phyloP scores from a whole-genome alignment of 148 eudicot species.

The Mesembryanthemum crystallinum region DNA sequence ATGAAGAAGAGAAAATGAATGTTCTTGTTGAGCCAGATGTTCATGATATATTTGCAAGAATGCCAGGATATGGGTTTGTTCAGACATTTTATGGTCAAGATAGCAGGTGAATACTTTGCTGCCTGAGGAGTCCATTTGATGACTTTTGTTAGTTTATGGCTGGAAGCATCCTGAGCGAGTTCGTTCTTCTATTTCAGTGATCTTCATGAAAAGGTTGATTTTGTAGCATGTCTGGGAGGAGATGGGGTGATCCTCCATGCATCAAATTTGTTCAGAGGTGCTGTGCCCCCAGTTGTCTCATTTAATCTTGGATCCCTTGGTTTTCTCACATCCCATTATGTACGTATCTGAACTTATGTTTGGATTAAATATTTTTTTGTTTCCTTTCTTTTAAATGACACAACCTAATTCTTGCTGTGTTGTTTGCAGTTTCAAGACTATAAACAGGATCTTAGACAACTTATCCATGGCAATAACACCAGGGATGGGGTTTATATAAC shows the following conservation, averaged over 20 bases:
- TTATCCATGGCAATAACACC: conserved; percentile 90
- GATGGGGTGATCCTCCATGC: conserved; percentile 98
- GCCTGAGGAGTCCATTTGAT: conserved; percentile 4
- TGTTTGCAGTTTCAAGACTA: conserved; percentile 77
- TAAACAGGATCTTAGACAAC: conserved; percentile 68
- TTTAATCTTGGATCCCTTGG: conserved; percentile 99
- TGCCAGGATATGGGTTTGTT: conserved; percentile 95
- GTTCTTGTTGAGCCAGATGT: conserved; percentile 97
- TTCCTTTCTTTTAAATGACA: conserved; percentile 8
- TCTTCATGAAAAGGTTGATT: conserved; percentile 97
- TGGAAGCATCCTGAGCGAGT: conserved; percentile 11
- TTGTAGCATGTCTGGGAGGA: conserved; percentile 94
- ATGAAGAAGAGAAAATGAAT: conserved; percentile 86
- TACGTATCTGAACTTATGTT: conserved; percentile 35
- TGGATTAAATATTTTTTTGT: background rate
- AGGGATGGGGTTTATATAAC: conserved; percentile 96
- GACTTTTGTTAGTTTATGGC: background rate
- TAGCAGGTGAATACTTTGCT: conserved; percentile 54
- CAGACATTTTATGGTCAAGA: conserved; percentile 98
- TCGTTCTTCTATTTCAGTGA: conserved; percentile 45
- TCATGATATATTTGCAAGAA: conserved; percentile 93
- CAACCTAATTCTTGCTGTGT: background rate
- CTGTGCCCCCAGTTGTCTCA: conserved; percentile 97
- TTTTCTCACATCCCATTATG: conserved; percentile 89
- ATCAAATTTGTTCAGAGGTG: conserved; percentile 81